A percentile compares a stretch with the other conserved stretches of the same genome.
These are phyloP conservation scores for Tricholoma terreum DNA, from an alignment of 768 basidiomycete genomes.

Conservation along the genomic window DNA sequence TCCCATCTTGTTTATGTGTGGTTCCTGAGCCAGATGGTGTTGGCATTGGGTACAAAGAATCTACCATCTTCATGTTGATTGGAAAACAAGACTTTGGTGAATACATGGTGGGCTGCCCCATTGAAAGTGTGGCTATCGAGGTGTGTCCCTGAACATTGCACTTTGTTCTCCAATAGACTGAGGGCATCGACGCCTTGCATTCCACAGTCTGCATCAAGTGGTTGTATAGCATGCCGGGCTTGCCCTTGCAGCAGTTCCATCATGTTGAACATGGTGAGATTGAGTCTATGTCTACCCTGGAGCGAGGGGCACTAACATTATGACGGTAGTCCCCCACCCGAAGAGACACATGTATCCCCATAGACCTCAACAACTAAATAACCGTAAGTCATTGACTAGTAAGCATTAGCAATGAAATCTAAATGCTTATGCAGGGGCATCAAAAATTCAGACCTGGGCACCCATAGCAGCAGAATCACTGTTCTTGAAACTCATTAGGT, in stretches of 20 bases:
- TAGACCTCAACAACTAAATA: background rate
- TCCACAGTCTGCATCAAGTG: background rate
- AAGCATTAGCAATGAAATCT: background rate
- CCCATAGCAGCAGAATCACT: background rate
- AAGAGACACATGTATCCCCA: background rate
- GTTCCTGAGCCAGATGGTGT: background rate
- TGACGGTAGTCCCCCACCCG: background rate
- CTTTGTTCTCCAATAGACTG: background rate
- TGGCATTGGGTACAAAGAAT: background rate
- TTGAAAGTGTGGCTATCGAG: background rate
- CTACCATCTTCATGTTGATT: background rate
- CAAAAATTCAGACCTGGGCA: background rate
- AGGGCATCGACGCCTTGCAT: background rate
- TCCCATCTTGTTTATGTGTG: no score
- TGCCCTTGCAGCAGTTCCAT: background rate
- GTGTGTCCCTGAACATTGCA: no score
- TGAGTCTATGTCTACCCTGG: background rate
- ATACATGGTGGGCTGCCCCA: background rate
- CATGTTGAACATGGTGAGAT: background rate
- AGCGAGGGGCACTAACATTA: background rate
- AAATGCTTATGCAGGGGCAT: background rate
- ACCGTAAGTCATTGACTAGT: background rate
- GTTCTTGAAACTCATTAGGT: no score
- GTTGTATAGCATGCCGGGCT: background rate
- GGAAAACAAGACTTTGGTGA: no score